Evolutionary conservation across 1,139 yeast species (phyloP).

Genomic region (Suhomyces bolitotheri): DNA sequence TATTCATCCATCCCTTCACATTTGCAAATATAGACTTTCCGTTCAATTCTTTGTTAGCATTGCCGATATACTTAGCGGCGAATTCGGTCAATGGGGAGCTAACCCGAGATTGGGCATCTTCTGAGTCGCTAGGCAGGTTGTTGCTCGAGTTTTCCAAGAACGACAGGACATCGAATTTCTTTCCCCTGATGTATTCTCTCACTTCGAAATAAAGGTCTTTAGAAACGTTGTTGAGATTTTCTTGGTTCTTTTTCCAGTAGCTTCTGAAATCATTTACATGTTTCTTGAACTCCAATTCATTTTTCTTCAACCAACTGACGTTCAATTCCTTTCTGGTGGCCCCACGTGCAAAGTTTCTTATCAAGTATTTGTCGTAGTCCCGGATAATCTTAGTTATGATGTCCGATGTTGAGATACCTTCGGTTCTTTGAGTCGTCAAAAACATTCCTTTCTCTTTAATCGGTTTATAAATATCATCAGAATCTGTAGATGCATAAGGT

Average conservation of each 20-base stretch:
- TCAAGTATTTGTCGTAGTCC: constrained; percentile 92
- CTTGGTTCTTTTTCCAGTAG: constrained; percentile 75
- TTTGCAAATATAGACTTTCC: constrained; percentile 54
- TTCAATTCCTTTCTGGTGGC: constrained; percentile 95
- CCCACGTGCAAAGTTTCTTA: constrained; percentile 97
- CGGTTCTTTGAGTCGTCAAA: constrained; percentile 92
- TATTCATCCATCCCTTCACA: constrained; percentile 66
- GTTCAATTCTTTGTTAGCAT: constrained; percentile 49
- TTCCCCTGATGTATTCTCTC: constrained; percentile 65
- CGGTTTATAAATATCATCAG: constrained; percentile 90
- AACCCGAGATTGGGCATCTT: constrained; percentile 29
- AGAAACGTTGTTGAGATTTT: constrained; percentile 70
- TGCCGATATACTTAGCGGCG: constrained; percentile 61
- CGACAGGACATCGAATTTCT: constrained; percentile 43
- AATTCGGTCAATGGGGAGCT: constrained; percentile 60
- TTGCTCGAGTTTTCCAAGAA: constrained; percentile 28
- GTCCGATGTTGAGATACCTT: constrained; percentile 93
- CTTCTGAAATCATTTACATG: constrained; percentile 85
- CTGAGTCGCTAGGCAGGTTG: constrained; percentile 30
- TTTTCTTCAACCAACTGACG: constrained; percentile 95
- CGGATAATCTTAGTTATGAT: constrained; percentile 91
- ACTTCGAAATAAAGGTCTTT: constrained; percentile 83
- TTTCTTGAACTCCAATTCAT: constrained; percentile 89
- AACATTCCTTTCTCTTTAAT: constrained; percentile 89
- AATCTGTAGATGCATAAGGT: constrained; percentile 85